These are phyloP conservation scores for Pleoardoris graminearum DNA, from an alignment of 2,329 filamentous ascomycete genomes.

Conservation along the genomic window DNA sequence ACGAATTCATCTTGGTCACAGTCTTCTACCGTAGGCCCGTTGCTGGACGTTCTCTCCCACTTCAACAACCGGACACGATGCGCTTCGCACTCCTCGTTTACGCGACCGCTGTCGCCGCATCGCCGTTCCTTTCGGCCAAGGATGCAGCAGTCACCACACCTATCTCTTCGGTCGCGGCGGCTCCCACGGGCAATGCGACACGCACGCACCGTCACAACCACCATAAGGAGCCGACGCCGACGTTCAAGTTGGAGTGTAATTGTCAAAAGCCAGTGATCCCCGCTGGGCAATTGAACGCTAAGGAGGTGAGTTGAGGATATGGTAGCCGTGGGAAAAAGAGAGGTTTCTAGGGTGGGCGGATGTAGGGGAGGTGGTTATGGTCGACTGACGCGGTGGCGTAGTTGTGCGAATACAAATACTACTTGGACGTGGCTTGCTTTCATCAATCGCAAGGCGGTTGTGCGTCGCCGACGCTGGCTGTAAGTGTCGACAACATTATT, in stretches of 20 bases:
- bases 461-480: constrained; percentile 19
- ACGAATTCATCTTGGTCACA: neutral
- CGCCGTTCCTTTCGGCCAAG: constrained; percentile 23
- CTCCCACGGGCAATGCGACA: constrained; percentile 11
- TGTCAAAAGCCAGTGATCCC: constrained; percentile 33
- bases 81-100: constrained; percentile 23
- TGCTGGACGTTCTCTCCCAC: neutral
- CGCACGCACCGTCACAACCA: constrained; percentile 19
- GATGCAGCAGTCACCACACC: neutral
- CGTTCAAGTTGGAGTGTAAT: constrained; percentile 29
- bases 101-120: constrained; percentile 19
- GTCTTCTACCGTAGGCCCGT: neutral
- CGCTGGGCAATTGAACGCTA: constrained; percentile 23
- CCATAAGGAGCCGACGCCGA: constrained; percentile 34
- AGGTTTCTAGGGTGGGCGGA: no score
- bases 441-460: constrained; percentile 22
- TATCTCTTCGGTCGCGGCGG: constrained; percentile 1
- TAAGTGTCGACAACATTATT: constrained; percentile 12
- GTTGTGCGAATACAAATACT: constrained; percentile 27
- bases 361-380: neutral
- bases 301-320: constrained; percentile 24
- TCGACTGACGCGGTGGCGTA: constrained; percentile 2
- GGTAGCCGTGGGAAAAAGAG: no score
- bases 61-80: constrained; percentile 18
- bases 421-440: constrained; percentile 19